Conservation (phyloP, 2,329 filamentous ascomycete genomes). For the Ceratocystiopsis sp. region DNA sequence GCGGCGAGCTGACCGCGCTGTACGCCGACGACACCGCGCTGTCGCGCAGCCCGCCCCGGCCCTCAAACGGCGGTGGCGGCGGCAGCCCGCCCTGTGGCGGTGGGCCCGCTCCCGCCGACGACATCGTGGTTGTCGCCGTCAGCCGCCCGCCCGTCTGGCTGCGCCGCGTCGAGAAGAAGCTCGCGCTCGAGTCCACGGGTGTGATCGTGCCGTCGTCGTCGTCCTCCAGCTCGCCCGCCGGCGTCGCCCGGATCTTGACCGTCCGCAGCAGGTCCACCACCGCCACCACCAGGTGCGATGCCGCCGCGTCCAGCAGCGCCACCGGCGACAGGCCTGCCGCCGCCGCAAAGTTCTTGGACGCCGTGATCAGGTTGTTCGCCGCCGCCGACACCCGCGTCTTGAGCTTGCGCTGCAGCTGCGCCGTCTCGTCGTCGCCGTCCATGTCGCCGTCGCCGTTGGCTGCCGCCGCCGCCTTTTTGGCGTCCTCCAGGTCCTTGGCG, state of each 20-base stretch:
- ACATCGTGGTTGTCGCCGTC: constrained; percentile 16
- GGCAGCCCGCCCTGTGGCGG: constrained; percentile 24
- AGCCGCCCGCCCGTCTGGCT: constrained; percentile 14
- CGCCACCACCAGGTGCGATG: constrained; percentile 72
- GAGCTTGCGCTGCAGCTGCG: constrained; percentile 48
- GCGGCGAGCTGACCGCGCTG: constrained; percentile 54
- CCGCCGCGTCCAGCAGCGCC: constrained; percentile 83
- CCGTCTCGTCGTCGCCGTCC: constrained; percentile 31
- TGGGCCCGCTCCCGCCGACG: background rate
- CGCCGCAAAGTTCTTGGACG: constrained; percentile 76
- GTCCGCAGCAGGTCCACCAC: constrained; percentile 71
- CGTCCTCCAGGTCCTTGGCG: constrained; percentile 58
- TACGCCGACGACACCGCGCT: constrained; percentile 59
- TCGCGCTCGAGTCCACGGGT: constrained; percentile 44
- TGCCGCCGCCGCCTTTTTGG: constrained; percentile 13
- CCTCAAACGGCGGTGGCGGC: constrained; percentile 39
- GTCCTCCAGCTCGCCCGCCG: constrained; percentile 58
- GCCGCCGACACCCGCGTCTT: constrained; percentile 78
- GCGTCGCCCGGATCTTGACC: constrained; percentile 69
- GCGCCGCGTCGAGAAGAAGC: constrained; percentile 47
- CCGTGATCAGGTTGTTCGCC: constrained; percentile 89
- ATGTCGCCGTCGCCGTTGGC: constrained; percentile 14
- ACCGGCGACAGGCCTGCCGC: constrained; percentile 77
- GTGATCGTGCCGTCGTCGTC: constrained; percentile 52
- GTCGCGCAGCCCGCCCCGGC: constrained; percentile 34